Base-by-base conservation (phyloP, 2,329 filamentous ascomycete species). In the Tolypocladium amazonense region DNA sequence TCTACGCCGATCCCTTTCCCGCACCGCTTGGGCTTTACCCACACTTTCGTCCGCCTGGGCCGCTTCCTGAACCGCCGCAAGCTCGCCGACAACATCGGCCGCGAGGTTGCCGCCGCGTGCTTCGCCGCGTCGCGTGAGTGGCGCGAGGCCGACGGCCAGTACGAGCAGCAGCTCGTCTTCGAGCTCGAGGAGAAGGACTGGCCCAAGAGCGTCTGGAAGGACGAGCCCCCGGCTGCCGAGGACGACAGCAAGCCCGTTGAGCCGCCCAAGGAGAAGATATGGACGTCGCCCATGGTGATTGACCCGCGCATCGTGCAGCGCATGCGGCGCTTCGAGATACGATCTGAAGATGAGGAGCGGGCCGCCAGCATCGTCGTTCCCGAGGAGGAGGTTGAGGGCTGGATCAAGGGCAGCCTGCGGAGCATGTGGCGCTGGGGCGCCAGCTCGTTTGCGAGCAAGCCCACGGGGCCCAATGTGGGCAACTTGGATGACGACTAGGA, bases 11-110 rank as follows among this genome's bases (percentile, higher is more conserved):
- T 99, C 61, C 79, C 84, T 50, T 89, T 96, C 73, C 93, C 93
- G 1, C 93, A 97, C 72, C 83, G 97, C 61, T 87, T 99, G 37
- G 94, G 94, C 62, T 96, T 99, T 79, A 78, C 89, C 63, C 93
- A 94, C 76, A 97, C 93, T 3, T 89, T 92, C 0, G 88, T 87
- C 64, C 88, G 94, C 62, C 80, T 97, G 62, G 89, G 88, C 69
- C 89, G 94, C 64, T 99, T 92, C 81, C 79, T 99, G 62, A 96
- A 88, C 72, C 87, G 88, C 62, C 88, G 94, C 58, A 77, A 84
- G 63, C 81, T 96, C n/a, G 93, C 93, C 63, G 93, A 99, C 70
- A 81, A 87, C 54, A 86, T 97, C 62, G 94, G 94, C 57, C 87
- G 90, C 50, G 86, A 97, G 64, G 91, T 95, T 23, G 93, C 93